These are phyloP conservation scores for Barbatosphaeria neglecta DNA, from an alignment of 495 filamentous ascomycete species.

Conservation along the genomic window DNA sequence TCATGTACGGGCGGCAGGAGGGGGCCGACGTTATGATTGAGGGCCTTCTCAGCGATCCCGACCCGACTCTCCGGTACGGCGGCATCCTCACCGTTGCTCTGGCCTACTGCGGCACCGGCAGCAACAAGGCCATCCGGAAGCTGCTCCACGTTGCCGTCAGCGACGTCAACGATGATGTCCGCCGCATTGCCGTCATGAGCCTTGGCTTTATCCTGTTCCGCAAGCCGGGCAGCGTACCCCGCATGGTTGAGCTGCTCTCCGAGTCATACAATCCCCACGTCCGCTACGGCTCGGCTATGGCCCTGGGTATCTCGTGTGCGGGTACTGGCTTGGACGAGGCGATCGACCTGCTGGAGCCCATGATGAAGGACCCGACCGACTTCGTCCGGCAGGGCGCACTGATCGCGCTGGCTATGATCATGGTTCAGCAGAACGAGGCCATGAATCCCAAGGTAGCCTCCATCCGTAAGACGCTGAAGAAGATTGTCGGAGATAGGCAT, in stretches of 20 bases:
- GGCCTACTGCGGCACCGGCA: slow-evolving; percentile 92
- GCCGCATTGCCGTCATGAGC: slow-evolving; percentile 93
- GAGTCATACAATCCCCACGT: slow-evolving; percentile 99
- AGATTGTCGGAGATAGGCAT: slow-evolving; percentile 87
- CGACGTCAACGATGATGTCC: slow-evolving; percentile 97
- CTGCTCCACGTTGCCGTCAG: slow-evolving; percentile 96
- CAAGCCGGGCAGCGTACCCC: slow-evolving; percentile 91
- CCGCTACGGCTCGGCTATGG: slow-evolving; percentile 96
- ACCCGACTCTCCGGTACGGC: slow-evolving; percentile 88
- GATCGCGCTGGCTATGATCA: slow-evolving; percentile 90
- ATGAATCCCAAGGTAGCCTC: slow-evolving; percentile 84
- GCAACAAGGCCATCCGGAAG: slow-evolving; percentile 97
- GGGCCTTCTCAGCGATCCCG: slow-evolving; percentile 83
- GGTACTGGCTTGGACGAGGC: slow-evolving; percentile 95
- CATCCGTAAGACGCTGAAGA: slow-evolving; percentile 74
- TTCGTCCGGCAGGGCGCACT: slow-evolving; percentile 97
- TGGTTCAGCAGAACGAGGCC: slow-evolving; percentile 92
- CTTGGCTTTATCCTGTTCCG: slow-evolving; percentile 98
- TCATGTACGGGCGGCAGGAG: slow-evolving; percentile 96
- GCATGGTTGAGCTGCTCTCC: slow-evolving; percentile 97
- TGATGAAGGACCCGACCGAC: slow-evolving; percentile 99
- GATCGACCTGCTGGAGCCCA: slow-evolving; percentile 92
- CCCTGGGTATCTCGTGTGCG: slow-evolving; percentile 93
- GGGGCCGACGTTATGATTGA: slow-evolving; percentile 89
- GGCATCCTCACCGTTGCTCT: slow-evolving; percentile 98